phyloP scores from a whole-genome alignment of 108 stramenopile species.

The Stephanodiscus triporus region DNA sequence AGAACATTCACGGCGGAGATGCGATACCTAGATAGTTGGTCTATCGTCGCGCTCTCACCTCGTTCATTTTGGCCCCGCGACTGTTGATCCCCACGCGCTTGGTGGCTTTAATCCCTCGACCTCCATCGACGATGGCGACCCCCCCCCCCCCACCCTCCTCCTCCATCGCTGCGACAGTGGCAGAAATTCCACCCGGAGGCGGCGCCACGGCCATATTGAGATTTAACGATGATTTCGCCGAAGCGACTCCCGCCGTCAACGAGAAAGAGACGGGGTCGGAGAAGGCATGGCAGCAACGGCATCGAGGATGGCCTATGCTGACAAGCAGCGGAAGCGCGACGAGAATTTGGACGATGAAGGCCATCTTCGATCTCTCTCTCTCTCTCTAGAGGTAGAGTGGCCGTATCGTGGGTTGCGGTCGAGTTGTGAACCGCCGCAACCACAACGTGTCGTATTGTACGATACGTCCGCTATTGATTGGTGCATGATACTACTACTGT shows the following conservation, averaged over 20 bases:
- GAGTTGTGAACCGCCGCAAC: neutral
- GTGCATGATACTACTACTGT: too few relatives aligned
- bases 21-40: too few relatives aligned
- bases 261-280: neutral
- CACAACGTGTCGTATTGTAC: too few relatives aligned
- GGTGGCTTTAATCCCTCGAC: conserved; percentile 15
- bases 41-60: too few relatives aligned
- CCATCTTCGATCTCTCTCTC: neutral
- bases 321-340: neutral
- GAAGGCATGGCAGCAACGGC: neutral
- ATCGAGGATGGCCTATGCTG: neutral
- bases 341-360: neutral
- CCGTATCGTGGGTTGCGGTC: neutral
- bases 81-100: conserved; percentile 48
- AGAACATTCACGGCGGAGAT: too few relatives aligned
- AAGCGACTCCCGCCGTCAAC: neutral
- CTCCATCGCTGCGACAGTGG: neutral
- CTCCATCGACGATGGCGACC: neutral
- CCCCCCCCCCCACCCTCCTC: too few relatives aligned
- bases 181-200: neutral
- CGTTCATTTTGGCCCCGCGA: conserved; percentile 54
- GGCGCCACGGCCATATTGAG: neutral
- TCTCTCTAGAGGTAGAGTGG: neutral
- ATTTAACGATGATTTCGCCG: neutral
- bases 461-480: too few relatives aligned